Evolutionary conservation across 2,329 filamentous ascomycete species (phyloP).

Genomic region (Ophiosphaerella narmari): DNA sequence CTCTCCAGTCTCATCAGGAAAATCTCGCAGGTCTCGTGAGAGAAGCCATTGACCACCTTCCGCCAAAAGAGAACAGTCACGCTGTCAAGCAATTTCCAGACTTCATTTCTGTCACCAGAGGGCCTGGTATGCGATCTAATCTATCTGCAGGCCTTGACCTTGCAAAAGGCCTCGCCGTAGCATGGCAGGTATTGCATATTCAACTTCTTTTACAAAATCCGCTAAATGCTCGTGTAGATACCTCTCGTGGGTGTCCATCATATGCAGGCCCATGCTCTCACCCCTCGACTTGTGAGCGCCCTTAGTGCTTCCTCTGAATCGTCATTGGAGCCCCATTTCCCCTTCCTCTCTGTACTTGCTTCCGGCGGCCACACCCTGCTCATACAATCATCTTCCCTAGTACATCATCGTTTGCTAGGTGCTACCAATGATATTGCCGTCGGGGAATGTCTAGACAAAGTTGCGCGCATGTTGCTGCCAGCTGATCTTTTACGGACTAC

Average conservation of each 20-base stretch:
- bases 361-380: conserved; percentile 93
- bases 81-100: conserved; percentile 61
- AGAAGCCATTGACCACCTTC: conserved; percentile 64
- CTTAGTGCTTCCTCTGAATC: conserved; percentile 47
- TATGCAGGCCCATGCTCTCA: conserved; percentile 96
- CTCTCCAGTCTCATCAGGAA: conserved; percentile 75
- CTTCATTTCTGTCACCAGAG: conserved; percentile 86
- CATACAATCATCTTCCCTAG: conserved; percentile 71
- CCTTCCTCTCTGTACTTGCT: conserved; percentile 85
- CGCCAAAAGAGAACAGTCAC: conserved; percentile 24
- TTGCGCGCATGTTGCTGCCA: conserved; percentile 77
- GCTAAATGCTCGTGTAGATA: conserved; percentile 47
- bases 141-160: conserved; percentile 78
- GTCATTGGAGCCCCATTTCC: conserved; percentile 58
- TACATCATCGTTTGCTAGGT: conserved; percentile 74
- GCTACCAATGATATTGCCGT: conserved; percentile 80
- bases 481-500: conserved; percentile 57
- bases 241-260: conserved; percentile 89
- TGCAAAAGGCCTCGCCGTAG: conserved; percentile 84
- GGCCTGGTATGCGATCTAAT: conserved; percentile 84
- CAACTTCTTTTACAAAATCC: background rate
- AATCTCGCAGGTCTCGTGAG: conserved; percentile 71
- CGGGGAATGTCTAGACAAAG: conserved; percentile 88
- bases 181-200: conserved; percentile 62
- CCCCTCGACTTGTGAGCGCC: conserved; percentile 75